Conservation (phyloP, 345 rosid genomes). For the Hypericum androsaemum region DNA sequence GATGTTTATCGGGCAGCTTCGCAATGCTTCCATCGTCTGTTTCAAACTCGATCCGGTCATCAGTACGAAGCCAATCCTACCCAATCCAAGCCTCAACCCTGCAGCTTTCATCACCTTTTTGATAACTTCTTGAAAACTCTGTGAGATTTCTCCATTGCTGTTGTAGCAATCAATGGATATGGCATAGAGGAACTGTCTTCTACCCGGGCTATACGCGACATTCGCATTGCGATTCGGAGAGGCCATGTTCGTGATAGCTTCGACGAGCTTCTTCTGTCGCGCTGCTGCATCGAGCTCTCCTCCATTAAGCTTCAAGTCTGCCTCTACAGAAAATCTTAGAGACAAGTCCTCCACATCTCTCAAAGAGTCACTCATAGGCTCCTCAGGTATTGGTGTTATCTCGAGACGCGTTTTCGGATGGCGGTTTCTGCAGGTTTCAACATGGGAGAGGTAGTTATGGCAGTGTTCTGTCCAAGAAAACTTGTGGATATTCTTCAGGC, state of each 20-base stretch:
- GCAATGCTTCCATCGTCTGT: conserved; percentile 46
- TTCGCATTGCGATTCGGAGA: conserved; percentile 32
- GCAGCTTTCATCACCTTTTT: conserved; percentile 59
- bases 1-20: conserved; percentile 39
- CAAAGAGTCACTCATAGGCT: conserved; percentile 79
- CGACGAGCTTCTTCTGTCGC: conserved; percentile 61
- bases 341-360: conserved; percentile 75
- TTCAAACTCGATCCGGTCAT: conserved; percentile 50
- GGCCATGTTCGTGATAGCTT: conserved; percentile 44
- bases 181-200: conserved; percentile 71
- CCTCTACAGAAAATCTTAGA: conserved; percentile 68
- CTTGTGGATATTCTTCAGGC: conserved; percentile 46
- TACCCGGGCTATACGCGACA: conserved; percentile 46
- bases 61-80: conserved; percentile 54
- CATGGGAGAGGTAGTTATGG: conserved; percentile 69
- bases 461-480: conserved; percentile 77
- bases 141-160: conserved; percentile 32
- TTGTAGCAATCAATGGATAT: conserved; percentile 60
- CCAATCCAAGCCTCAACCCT: conserved; percentile 33
- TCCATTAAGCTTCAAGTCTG: conserved; percentile 54
- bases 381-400: conserved; percentile 60
- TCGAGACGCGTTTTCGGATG: conserved; percentile 60
- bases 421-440: conserved; percentile 70
- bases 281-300: conserved; percentile 48
- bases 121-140: conserved; percentile 38